Evolutionary conservation across 2,329 filamentous ascomycete genomes (phyloP).

Genomic region (Colletotrichum sp.): DNA sequence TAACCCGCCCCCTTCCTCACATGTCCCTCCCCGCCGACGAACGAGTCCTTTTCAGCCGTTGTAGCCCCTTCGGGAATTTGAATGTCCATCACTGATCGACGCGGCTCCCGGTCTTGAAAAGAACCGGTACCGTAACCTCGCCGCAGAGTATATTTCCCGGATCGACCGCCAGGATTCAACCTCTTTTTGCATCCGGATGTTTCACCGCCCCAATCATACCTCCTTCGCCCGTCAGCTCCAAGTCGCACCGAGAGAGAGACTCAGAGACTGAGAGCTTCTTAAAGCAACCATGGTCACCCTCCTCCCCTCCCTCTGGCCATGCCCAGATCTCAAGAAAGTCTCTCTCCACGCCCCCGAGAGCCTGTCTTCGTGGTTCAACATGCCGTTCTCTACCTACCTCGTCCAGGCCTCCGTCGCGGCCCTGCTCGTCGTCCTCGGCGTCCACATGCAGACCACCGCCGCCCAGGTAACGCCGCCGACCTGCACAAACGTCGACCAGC

Average conservation of each 20-base stretch:
- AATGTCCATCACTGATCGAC: conserved; percentile 1
- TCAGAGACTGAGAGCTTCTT: neutral
- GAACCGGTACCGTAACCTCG: neutral
- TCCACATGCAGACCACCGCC: conserved; percentile 9
- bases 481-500: conserved; percentile 18
- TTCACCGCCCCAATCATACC: neutral
- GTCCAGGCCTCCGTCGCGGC: conserved; percentile 14
- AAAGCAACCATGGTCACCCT: conserved; percentile 17
- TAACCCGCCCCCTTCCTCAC: neutral
- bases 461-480: neutral
- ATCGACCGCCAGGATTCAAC: neutral
- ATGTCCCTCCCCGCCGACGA: neutral
- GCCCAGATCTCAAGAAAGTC: neutral
- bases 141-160: neutral
- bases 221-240: neutral
- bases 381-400: conserved; percentile 11
- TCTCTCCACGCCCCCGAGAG: neutral
- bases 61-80: neutral
- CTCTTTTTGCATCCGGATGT: neutral
- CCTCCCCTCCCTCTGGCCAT: conserved; percentile 3
- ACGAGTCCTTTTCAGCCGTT: neutral
- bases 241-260: neutral
- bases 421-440: conserved; percentile 6
- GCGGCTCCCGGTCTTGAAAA: conserved; percentile 5
- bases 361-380: conserved; percentile 7